phyloP scores from a whole-genome alignment of 345 rosid genomes.

The Euphorbia lathyris region DNA sequence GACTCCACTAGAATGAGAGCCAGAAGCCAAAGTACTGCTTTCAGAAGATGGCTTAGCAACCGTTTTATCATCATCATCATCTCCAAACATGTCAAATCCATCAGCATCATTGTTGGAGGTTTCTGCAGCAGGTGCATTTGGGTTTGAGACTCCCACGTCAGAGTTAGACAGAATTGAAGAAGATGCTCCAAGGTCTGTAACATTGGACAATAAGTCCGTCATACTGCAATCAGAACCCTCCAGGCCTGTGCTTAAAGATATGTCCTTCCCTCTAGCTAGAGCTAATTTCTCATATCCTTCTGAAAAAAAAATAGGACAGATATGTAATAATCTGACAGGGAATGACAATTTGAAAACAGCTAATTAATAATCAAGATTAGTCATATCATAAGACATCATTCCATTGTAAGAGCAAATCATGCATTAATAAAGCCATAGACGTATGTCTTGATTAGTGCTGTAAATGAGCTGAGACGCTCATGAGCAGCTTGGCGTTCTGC shows the following conservation, averaged over 20 bases:
- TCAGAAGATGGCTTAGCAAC: slow-evolving; percentile 35
- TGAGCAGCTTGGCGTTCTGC: no score
- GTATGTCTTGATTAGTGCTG: no score
- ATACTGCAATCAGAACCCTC: slow-evolving; percentile 17
- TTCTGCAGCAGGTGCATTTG: slow-evolving; percentile 30
- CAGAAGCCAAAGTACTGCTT: slow-evolving; percentile 24
- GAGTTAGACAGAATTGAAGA: slow-evolving; percentile 20
- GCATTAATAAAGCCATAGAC: not conserved
- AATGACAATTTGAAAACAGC: not conserved
- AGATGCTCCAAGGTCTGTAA: slow-evolving; percentile 25
- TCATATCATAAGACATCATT: not conserved
- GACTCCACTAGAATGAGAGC: slow-evolving; percentile 27
- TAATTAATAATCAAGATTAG: not conserved
- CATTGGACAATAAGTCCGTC: slow-evolving; percentile 20
- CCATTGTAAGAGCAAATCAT: not conserved
- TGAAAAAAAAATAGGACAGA: slow-evolving; percentile 26
- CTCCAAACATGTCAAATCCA: slow-evolving; percentile 76
- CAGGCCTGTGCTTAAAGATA: slow-evolving; percentile 15
- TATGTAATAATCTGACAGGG: not conserved
- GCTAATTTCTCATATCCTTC: slow-evolving; percentile 84
- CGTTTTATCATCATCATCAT: slow-evolving; percentile 63
- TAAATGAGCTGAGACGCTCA: no score
- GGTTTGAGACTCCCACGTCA: slow-evolving; percentile 27
- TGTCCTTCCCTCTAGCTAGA: slow-evolving; percentile 44
- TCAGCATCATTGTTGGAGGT: slow-evolving; percentile 32